Conservation (phyloP, 176 grass and related monocot genomes). For the Elymus sibiricus region DNA sequence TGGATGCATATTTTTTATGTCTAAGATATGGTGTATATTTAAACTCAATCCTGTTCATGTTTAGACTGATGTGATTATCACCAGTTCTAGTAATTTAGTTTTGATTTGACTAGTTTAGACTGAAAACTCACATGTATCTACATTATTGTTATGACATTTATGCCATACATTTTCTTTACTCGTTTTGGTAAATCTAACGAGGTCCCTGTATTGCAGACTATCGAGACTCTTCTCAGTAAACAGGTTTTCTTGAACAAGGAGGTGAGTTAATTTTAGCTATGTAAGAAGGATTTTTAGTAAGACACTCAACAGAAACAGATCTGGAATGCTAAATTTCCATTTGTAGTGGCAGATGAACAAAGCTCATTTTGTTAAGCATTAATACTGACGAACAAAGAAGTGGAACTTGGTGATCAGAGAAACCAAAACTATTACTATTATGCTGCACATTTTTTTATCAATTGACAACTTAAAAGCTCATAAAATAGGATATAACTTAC, state of each 20-base stretch:
- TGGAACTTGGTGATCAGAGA: background rate
- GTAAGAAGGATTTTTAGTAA: background rate
- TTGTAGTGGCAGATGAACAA: slow-evolving; percentile 2
- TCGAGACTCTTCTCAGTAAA: slow-evolving; percentile 88
- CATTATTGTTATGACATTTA: slow-evolving; percentile 9
- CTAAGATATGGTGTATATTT: background rate
- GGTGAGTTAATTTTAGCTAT: slow-evolving; percentile 56
- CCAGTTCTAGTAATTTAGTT: slow-evolving; percentile 15
- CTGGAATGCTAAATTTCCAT: background rate
- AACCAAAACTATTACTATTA: background rate
- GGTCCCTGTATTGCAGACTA: slow-evolving; percentile 73
- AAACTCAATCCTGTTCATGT: background rate
- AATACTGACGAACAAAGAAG: background rate
- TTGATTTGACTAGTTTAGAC: background rate
- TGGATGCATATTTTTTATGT: slow-evolving; percentile 20
- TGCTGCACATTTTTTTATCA: background rate
- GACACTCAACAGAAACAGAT: background rate
- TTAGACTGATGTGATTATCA: background rate
- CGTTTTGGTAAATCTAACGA: slow-evolving; percentile 17
- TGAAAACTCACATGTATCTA: slow-evolving; percentile 8
- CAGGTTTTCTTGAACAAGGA: slow-evolving; percentile 73
- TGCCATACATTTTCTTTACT: slow-evolving; percentile 2
- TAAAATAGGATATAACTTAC: slow-evolving; percentile 17
- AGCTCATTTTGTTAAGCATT: slow-evolving; percentile 5
- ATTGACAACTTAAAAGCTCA: background rate